phyloP scores from a whole-genome alignment of 805 yeast species.

The Candida vaughaniae region DNA sequence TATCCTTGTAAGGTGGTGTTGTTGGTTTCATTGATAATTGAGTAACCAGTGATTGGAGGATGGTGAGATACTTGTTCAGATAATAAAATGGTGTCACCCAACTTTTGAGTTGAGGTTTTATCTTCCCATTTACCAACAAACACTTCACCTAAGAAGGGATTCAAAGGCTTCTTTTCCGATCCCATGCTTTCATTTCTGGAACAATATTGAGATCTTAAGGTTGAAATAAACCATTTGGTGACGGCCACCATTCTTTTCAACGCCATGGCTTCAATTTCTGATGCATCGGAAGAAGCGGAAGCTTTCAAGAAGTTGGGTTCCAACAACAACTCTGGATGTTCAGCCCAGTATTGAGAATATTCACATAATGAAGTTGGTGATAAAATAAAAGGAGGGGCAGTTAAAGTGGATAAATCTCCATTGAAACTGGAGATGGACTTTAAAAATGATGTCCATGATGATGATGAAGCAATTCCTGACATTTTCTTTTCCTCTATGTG shows the following conservation, averaged over 20 bases:
- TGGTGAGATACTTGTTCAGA: constrained; percentile 97
- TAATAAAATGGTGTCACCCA: constrained; percentile 75
- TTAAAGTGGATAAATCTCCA: constrained; percentile 88
- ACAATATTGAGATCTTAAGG: constrained; percentile 90
- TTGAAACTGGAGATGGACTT: constrained; percentile 89
- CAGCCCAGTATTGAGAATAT: constrained; percentile 95
- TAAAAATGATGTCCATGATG: constrained; percentile 88
- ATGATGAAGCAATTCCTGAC: constrained; percentile 20
- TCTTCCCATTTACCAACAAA: constrained; percentile 88
- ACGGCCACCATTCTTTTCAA: constrained; percentile 77
- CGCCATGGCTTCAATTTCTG: constrained; percentile 42
- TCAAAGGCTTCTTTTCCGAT: constrained; percentile 94
- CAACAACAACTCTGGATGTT: constrained; percentile 79
- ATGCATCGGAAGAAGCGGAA: constrained; percentile 35
- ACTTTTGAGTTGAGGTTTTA: constrained; percentile 35
- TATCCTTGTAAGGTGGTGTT: constrained; percentile 79
- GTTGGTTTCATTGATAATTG: constrained; percentile 70
- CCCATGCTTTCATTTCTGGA: constrained; percentile 90
- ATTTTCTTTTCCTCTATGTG: too few species aligned
- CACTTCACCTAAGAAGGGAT: constrained; percentile 93
- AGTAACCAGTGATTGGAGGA: constrained; percentile 96
- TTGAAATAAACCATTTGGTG: constrained; percentile 86
- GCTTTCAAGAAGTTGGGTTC: constrained; percentile 58
- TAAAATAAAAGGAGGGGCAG: constrained; percentile 96
- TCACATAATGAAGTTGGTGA: constrained; percentile 88